Evolutionary conservation across 257 asterid genomes (phyloP).

Genomic region (Linderniella brevidens): DNA sequence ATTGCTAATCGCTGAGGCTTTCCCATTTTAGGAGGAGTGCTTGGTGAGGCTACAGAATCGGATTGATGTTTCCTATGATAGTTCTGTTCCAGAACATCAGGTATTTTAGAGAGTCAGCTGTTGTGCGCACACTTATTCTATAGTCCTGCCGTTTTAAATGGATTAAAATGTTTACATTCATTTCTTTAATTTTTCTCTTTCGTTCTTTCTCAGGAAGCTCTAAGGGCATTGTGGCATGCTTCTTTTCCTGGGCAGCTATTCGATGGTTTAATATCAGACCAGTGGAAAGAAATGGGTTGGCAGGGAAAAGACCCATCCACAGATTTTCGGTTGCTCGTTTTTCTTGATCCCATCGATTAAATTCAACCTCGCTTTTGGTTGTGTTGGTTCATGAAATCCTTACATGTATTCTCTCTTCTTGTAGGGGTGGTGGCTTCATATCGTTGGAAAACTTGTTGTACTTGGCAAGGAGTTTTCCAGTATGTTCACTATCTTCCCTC

Average conservation of each 20-base stretch:
- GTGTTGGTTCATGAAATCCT: not conserved
- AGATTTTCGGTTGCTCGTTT: slow-evolving; percentile 56
- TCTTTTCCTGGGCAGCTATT: slow-evolving; percentile 84
- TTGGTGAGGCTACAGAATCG: slow-evolving; percentile 69
- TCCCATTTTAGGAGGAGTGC: slow-evolving; percentile 63
- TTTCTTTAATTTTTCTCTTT: slow-evolving; percentile 2
- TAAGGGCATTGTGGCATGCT: slow-evolving; percentile 69
- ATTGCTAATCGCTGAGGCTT: too few species aligned
- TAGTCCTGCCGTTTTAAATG: not conserved
- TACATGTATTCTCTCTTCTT: slow-evolving; percentile 1
- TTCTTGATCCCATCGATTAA: not conserved
- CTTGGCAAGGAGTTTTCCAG: slow-evolving; percentile 40
- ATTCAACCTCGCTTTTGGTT: not conserved
- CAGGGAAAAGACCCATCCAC: slow-evolving; percentile 99
- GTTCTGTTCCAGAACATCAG: slow-evolving; percentile 79
- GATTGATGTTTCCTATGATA: slow-evolving; percentile 69
- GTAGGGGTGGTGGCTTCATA: slow-evolving; percentile 95
- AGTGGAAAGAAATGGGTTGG: slow-evolving; percentile 99
- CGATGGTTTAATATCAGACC: slow-evolving; percentile 79
- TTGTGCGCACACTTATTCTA: not conserved
- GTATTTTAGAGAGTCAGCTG: slow-evolving; percentile 24
- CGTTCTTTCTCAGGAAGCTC: slow-evolving; percentile 47
- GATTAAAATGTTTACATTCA: not conserved
- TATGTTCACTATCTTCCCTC: slow-evolving; percentile 14
- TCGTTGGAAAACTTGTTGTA: slow-evolving; percentile 87